Conservation (phyloP, 2,329 filamentous ascomycete species). For the Colletotrichum tabaci region DNA sequence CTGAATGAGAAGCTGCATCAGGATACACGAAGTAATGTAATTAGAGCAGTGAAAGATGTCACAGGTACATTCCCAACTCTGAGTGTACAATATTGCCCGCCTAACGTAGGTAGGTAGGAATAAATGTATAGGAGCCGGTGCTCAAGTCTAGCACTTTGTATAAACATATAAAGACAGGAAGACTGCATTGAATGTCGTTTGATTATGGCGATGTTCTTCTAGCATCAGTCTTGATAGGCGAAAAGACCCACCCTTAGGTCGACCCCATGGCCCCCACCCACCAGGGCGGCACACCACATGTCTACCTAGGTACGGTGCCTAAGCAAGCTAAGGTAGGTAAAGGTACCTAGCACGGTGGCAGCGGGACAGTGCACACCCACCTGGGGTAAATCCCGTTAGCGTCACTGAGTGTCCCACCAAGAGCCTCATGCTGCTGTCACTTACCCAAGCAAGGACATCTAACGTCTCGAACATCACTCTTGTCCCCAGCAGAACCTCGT, state of each 20-base stretch:
- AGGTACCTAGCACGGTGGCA: no score
- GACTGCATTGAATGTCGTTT: no score
- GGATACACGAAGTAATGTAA: accelerated
- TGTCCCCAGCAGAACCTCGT: not conserved
- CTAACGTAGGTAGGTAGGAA: no score
- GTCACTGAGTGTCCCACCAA: slow-evolving; percentile 5
- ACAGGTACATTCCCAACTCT: not conserved
- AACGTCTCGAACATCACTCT: not conserved
- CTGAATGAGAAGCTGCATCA: not conserved
- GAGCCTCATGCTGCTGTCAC: slow-evolving; percentile 9
- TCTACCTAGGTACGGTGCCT: no score
- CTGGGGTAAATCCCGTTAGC: not conserved
- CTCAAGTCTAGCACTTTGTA: no score
- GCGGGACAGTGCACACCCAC: not conserved
- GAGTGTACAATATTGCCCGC: no score
- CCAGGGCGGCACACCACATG: no score
- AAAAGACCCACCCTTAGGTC: not conserved
- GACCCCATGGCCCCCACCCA: no score
- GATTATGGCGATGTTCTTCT: not conserved
- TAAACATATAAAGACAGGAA: no score
- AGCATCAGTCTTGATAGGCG: no score
- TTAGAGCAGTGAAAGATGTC: not conserved
- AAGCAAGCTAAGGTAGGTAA: no score
- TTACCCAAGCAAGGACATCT: not conserved
- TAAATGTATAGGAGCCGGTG: no score